These are phyloP conservation scores for Gossypioides kirkii DNA, from an alignment of 345 rosid genomes.

Conservation along the genomic window DNA sequence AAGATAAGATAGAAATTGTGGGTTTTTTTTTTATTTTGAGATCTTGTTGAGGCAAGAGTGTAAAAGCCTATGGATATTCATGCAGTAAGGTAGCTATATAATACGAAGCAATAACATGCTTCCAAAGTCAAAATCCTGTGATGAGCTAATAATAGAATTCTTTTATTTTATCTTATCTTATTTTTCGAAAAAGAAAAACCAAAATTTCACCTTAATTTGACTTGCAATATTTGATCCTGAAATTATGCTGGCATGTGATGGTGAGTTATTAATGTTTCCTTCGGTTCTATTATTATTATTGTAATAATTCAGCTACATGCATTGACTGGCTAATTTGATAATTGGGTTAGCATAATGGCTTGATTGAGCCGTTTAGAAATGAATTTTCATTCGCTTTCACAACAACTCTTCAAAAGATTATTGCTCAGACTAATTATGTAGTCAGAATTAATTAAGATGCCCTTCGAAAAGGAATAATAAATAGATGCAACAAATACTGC, in stretches of 20 bases:
- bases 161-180: not conserved
- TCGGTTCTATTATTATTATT: not conserved
- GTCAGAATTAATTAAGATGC: not conserved
- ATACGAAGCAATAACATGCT: not conserved
- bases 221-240: not conserved
- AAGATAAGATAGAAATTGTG: not conserved
- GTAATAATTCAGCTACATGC: not conserved
- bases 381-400: not conserved
- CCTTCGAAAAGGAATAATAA: not conserved
- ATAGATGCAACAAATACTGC: not conserved
- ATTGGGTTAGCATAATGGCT: not conserved
- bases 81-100: not conserved
- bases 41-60: not conserved
- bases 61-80: not conserved
- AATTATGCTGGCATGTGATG: conserved; percentile 7
- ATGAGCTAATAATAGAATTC: not conserved
- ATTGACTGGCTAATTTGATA: not conserved
- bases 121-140: conserved; percentile 1
- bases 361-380: not conserved
- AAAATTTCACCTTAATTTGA: conserved; percentile 4
- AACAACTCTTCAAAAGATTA: not conserved
- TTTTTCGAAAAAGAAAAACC: not conserved
- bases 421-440: not conserved
- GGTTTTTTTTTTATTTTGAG: not conserved
- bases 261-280: not conserved